Evolutionary conservation across 371 early-diverging fungal genomes (phyloP), one percentile per base, ranked within the genome.

Genomic region (Sporodiniella umbellata): DNA sequence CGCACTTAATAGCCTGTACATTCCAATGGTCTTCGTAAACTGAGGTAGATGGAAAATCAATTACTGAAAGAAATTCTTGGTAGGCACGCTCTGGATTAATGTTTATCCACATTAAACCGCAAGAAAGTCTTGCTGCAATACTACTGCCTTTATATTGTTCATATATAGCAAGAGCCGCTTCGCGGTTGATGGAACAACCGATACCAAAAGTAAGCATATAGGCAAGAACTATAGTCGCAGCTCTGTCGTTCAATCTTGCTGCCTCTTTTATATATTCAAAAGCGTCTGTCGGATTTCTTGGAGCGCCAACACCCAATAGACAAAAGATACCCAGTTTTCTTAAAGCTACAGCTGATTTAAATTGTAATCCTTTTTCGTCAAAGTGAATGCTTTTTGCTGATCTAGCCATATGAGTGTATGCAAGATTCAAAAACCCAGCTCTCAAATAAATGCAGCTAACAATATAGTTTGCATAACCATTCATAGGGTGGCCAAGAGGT

Each of bases 211-310:
- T 40, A 30, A 51, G 51, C 35, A 60, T 44, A 42, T 60, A 54
- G 12, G 38, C 61, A 24, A 60, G 39, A 4, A 60, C 33, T 10
- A 60, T 55, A 1, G 42, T 47, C n/a, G 61, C 51, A 5, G 44
- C 31, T 8, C 33, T 42, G 11, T 60, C 61, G n/a, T 47, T 54
- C 10, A 39, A 22, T 15, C 35, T 43, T 19, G 61, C 35, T 0
- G 61, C 61, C 30, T 60, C 48, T 17, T 47, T 28, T 10, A 60
- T 54, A 10, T 31, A 51, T 8, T n/a, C n/a, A 21, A 55, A 55
- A 1, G 61, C 61, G 6, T 19, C 28, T 1, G 19, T 6, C 1
- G 55, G 33, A 7, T 55, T 33, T 22, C 31, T 37, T 4, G 42
- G 8, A 0, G 39, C 46, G 6, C 61, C 61, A 37, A 60, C 31